Conservation (phyloP, 2,329 filamentous ascomycete genomes). For the Neoascochyta sp. region DNA sequence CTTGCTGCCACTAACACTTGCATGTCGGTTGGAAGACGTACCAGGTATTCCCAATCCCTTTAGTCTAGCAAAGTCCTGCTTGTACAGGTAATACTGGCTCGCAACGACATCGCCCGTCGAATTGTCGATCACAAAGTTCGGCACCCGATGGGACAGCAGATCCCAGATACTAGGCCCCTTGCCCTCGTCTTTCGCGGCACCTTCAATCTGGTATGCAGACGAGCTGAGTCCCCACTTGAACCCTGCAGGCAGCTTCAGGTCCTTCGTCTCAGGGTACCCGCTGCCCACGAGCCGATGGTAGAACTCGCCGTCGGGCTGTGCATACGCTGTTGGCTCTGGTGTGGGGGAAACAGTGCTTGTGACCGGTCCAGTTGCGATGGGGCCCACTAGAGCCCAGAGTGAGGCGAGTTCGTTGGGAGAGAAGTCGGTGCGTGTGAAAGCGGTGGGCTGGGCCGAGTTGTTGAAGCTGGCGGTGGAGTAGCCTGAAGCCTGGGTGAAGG, state of each 20-base stretch:
- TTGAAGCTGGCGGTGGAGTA: constrained; percentile 41
- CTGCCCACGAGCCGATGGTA: constrained; percentile 45
- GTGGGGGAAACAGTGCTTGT: constrained; percentile 44
- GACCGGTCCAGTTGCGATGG: constrained; percentile 42
- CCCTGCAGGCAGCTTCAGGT: constrained; percentile 40
- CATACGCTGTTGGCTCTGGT: constrained; percentile 41
- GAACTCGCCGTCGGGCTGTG: constrained; percentile 33
- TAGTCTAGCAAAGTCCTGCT: constrained; percentile 42
- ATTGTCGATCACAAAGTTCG: constrained; percentile 41
- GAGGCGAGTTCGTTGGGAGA: constrained; percentile 47
- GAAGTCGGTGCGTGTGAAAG: constrained; percentile 45
- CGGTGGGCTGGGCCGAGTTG: constrained; percentile 43
- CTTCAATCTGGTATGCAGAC: constrained; percentile 43
- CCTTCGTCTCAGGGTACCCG: constrained; percentile 30
- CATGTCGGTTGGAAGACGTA: constrained; percentile 4
- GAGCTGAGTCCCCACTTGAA: constrained; percentile 45
- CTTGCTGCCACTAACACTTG: no score
- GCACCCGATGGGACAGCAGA: constrained; percentile 41
- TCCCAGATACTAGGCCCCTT: constrained; percentile 46
- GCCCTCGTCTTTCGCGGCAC: constrained; percentile 43
- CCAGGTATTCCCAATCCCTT: constrained; percentile 29
- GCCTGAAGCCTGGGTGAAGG: constrained; percentile 31
- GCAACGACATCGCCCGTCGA: constrained; percentile 42
- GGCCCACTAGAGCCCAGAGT: constrained; percentile 46
- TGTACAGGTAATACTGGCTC: constrained; percentile 44